Base-by-base conservation (phyloP, 495 filamentous ascomycete genomes). In the Penicillium crystallinum region DNA sequence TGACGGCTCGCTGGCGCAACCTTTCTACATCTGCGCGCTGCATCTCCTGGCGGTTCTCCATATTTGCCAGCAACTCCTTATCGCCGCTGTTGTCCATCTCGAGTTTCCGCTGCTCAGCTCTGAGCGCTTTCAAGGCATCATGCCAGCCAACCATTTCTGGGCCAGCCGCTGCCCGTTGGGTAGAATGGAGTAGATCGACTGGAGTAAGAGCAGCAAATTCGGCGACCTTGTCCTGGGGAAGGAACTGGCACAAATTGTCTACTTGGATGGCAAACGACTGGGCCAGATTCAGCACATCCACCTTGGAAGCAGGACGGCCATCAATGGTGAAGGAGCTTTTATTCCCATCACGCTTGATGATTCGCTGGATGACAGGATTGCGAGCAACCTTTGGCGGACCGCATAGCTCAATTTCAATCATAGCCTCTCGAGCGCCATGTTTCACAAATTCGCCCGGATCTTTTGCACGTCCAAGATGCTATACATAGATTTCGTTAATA, bases 231-330 rank as follows among this genome's bases (percentile, higher is more conserved):
- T 99, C 93, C 66, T 99, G 93, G 1, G 93, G 93, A 31, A 99
- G 77, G 59, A 99, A 99, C 69, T 97, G 93, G 65, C 93, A 99
- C 2, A 97, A 77, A 58, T 99, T 99, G 69, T 97, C 93, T 62
- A 97, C 86, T 68, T 97, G 95, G 31, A 97, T 97, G 19, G 83
- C 79, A 49, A 95, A 84, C 0, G 73, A 78, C 43, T 72, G 81
- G 15, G 82, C 83, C 30, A 96, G 72, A 29, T 76, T 72, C 39
- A 85, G 66, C 2, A 97, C 77, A 23, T 77, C 69, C 40, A 81
- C 81, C 36, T 79, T 75, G 2, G 76, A 76, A 4, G 73, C 69
- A 37, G 79, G 66, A 51, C 72, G 75, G 22, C 82, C 81, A 62
- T 96, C 83, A 22, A 97, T 52, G 41, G 75, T 85, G 66, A 86